Percentiles rank a stretch among this genome's conserved stretches.
Evolutionary conservation across 2,329 filamentous ascomycete species (phyloP).

Genomic region (Curvularia sp.): DNA sequence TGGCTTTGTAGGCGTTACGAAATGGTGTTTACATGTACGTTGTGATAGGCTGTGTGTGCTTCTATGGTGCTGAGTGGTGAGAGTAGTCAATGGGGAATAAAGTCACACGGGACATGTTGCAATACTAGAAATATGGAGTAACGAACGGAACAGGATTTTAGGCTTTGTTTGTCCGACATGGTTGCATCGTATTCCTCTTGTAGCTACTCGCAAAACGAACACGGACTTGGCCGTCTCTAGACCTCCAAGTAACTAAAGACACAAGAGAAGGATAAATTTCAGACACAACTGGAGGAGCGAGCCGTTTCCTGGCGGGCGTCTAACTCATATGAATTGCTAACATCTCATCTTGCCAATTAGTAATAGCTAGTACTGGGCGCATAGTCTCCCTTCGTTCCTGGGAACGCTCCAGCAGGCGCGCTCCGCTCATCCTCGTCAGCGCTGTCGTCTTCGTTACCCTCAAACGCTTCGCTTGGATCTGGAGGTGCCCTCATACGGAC

Average conservation of each 20-base stretch:
- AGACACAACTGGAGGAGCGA: background rate
- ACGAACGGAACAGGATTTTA: too few species aligned
- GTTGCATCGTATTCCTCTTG: background rate
- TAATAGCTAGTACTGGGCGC: slow-evolving; percentile 41
- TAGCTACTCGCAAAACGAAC: background rate
- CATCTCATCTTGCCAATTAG: slow-evolving; percentile 22
- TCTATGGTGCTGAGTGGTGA: too few species aligned
- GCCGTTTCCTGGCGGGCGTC: background rate
- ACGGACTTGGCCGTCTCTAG: background rate
- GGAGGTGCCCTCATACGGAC: slow-evolving; percentile 64
- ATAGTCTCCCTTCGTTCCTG: slow-evolving; percentile 46
- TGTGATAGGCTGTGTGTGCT: too few species aligned
- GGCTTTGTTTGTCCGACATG: too few species aligned
- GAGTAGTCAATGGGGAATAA: too few species aligned
- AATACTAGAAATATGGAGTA: too few species aligned
- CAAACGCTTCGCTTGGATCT: slow-evolving; percentile 56
- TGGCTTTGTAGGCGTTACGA: background rate
- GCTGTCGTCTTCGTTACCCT: slow-evolving; percentile 48
- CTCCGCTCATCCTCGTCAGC: slow-evolving; percentile 45
- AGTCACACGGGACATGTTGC: too few species aligned
- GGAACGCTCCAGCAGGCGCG: slow-evolving; percentile 47
- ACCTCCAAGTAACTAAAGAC: too few species aligned
- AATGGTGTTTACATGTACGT: background rate
- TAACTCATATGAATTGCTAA: background rate
- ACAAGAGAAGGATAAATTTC: background rate